Evolutionary conservation across 352 stramenopile species (phyloP), one percentile per base, ranked within the genome.

Genomic region (Globisporangium canariense): DNA sequence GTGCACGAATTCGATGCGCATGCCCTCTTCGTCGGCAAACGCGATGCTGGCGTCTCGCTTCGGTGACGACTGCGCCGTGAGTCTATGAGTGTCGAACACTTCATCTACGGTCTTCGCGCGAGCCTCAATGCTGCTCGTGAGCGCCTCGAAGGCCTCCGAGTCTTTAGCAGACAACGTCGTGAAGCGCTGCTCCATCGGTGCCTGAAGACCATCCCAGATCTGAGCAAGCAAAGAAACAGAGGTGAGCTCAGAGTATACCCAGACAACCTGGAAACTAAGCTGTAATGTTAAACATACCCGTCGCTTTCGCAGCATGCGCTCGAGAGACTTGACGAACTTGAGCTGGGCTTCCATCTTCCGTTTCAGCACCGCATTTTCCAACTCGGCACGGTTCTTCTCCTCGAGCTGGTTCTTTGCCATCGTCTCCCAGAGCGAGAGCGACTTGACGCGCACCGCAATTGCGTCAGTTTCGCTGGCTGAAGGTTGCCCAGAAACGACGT

Each of bases 321-420:
- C 50, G 51, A 66, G 60, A 10, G 50, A 53, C 36, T 60, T 58
- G 11, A 28, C 38, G n/a, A 66, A 60, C 52, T 66, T 66, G 50
- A 66, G 36, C 51, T 66, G 60, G 4, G 28, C 52, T 13, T 51
- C 34, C 22, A 66, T 25, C 38, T 46, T 53, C 22, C 25, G 10
- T 4, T 40, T 51, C n/a, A 66, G 60, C 13, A 20, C 11, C 18
- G 30, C 30, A 28, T 66, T 66, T 41, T 60, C 60, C 13, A 34
- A n/a, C 47, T 66, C 50, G 25, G 60, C 60, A 10, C 52, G 22
- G 38, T 20, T 22, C n/a, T 60, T 66, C 9, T 60, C 61, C 20
- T 60, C 61, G n/a, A 53, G 41, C 51, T 66, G 61, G 34, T 22
- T 13, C 7, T 66, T 60, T 2, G 61, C 61, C 28, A 55, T 22